A percentile compares a stretch with the other conserved stretches of the same genome.
Conservation (phyloP, 371 early-diverging fungal genomes). For the Thermomucor indicae-seudaticae region DNA sequence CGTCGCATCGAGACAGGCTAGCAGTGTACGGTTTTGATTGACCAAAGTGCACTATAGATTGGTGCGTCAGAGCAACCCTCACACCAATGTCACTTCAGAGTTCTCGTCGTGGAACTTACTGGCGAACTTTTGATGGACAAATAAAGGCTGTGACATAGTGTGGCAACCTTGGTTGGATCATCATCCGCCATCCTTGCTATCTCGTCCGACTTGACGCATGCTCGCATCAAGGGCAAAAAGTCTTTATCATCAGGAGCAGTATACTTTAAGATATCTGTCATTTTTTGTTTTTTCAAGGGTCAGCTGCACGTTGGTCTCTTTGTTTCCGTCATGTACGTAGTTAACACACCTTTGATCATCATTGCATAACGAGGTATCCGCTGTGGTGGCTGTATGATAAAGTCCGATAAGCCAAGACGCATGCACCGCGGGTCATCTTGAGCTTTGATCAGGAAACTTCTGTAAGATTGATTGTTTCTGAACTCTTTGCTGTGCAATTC, state of each 20-base stretch:
- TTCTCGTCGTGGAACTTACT: constrained; percentile 15
- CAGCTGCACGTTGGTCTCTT: not conserved
- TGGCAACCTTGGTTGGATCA: constrained; percentile 35
- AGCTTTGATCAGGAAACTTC: constrained; percentile 23
- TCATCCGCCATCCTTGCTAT: constrained; percentile 46
- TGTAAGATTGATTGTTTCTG: constrained; percentile 29
- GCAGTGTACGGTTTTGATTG: constrained; percentile 32
- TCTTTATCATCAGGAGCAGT: constrained; percentile 34
- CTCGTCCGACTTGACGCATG: constrained; percentile 24
- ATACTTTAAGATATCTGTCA: constrained; percentile 26
- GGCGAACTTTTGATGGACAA: constrained; percentile 36
- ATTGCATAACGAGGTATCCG: constrained; percentile 41
- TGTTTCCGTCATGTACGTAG: not conserved
- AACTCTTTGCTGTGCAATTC: constrained; percentile 29
- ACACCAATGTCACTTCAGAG: not conserved
- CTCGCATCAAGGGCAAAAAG: constrained; percentile 21
- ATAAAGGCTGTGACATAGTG: constrained; percentile 33
- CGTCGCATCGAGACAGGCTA: constrained; percentile 36
- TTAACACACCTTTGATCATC: constrained; percentile 34
- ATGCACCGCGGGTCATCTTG: constrained; percentile 32
- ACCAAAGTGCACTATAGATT: constrained; percentile 29
- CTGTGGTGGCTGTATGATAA: constrained; percentile 41
- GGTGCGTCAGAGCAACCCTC: not conserved
- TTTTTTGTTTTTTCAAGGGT: not conserved
- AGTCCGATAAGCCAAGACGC: constrained; percentile 26